Base-by-base conservation (phyloP, 768 basidiomycete species). In the Punctularia strigosozonata region DNA sequence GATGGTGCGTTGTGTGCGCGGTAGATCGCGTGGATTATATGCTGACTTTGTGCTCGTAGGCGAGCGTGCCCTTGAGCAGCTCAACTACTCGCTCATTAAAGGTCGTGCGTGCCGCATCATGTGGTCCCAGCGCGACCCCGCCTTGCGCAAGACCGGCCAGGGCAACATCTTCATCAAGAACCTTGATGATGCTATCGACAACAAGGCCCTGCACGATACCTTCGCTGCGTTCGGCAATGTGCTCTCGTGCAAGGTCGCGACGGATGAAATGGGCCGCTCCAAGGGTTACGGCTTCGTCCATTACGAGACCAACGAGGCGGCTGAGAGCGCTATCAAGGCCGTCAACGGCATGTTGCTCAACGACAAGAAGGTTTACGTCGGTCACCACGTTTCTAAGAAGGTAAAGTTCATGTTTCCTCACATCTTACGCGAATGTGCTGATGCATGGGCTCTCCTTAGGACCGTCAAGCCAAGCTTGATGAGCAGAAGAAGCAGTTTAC, bases 131-230 rank as follows among this genome's bases (percentile, higher is more conserved):
- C 88, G 95, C 60, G 95, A 98, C 68, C 95, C 95, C 43, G 89
- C 91, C 50, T 80, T 99, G 57, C 87, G 95, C 64, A 98, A 98
- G 79, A 97, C 91, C 47, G 91, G 91, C 47, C 91, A 97, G 68
- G 95, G 95, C 62, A 99, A 99, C 63, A 90, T 99, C 57, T 99
- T 99, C 70, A 98, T 99, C 68, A 99, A 99, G 71, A 99, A 99
- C 66, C 66, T 99, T 50, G 92, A 95, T 54, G 89, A 94, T 62
- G 73, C 71, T 41, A 97, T 97, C 50, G 95, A 99, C 66, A 97
- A 99, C 74, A 97, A 97, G 77, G 95, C 95, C 48, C 89, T 99
- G 44, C 95, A 99, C 58, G 95, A 99, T 59, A 99, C 95, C 37
- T 99, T 99, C 57, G 92, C 90, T 47, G 94, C 95, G 40, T 99